A percentile compares a stretch with the other conserved stretches of the same genome.
Evolutionary conservation across 441 rosid genomes (phyloP).

Genomic region (Capsella rubella): DNA sequence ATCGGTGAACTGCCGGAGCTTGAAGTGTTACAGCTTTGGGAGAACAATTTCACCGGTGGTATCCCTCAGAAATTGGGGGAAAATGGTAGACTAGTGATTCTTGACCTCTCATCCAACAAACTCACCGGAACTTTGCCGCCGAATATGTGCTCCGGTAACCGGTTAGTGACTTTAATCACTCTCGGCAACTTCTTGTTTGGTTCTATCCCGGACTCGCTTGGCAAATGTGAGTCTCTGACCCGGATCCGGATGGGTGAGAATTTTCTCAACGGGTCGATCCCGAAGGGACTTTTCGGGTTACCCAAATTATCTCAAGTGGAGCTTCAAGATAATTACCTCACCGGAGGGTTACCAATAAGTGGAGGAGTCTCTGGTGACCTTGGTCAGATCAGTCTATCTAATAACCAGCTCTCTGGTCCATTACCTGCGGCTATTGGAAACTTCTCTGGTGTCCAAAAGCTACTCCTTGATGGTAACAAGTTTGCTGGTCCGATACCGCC

Average conservation of each 20-base stretch:
- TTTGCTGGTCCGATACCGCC: constrained; percentile 77
- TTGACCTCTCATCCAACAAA: constrained; percentile 85
- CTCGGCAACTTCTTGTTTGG: constrained; percentile 76
- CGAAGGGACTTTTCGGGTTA: constrained; percentile 71
- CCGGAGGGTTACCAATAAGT: constrained; percentile 66
- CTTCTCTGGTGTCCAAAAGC: constrained; percentile 80
- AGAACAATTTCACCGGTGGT: constrained; percentile 81
- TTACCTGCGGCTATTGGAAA: constrained; percentile 71
- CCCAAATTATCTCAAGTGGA: constrained; percentile 78
- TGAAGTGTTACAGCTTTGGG: constrained; percentile 85
- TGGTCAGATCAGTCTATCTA: constrained; percentile 82
- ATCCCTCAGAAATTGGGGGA: constrained; percentile 72
- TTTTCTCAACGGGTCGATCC: constrained; percentile 82
- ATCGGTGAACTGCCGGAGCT: constrained; percentile 73
- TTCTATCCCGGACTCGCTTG: constrained; percentile 77
- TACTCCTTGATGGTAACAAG: constrained; percentile 82
- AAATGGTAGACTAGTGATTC: constrained; percentile 59
- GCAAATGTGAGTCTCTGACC: constrained; percentile 68
- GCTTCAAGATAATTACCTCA: constrained; percentile 70
- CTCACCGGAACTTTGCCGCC: constrained; percentile 80
- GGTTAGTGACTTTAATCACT: constrained; percentile 62
- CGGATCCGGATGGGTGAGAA: constrained; percentile 87
- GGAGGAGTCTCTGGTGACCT: constrained; percentile 48
- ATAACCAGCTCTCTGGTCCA: constrained; percentile 74
- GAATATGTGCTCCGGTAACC: constrained; percentile 67